Evolutionary conservation across 2,329 filamentous ascomycete genomes (phyloP).

Genomic region (Xylariaceae sp.): DNA sequence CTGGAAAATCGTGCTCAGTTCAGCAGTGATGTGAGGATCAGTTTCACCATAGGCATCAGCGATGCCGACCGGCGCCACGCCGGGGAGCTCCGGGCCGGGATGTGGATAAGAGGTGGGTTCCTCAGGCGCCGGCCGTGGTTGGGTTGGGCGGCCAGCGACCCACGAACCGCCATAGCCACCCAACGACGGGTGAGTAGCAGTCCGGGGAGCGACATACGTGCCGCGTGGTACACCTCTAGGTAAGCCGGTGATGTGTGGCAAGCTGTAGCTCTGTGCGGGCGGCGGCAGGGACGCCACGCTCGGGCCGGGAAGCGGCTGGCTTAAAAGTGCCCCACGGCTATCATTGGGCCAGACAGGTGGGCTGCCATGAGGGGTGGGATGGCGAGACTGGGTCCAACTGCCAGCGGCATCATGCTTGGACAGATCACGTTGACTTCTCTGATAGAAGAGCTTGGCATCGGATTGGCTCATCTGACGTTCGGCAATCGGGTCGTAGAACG

Average conservation of each 20-base stretch:
- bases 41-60: slow-evolving; percentile 63
- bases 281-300: slow-evolving; percentile 27
- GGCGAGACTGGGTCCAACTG: slow-evolving; percentile 33
- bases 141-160: slow-evolving; percentile 13
- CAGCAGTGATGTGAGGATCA: slow-evolving; percentile 74
- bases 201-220: slow-evolving; percentile 27
- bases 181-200: slow-evolving; percentile 30
- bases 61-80: slow-evolving; percentile 55
- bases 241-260: slow-evolving; percentile 28
- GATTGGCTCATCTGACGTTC: slow-evolving; percentile 93
- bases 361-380: slow-evolving; percentile 42
- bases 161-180: slow-evolving; percentile 19
- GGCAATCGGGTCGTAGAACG: slow-evolving; percentile 87
- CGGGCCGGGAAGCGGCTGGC: slow-evolving; percentile 24
- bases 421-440: slow-evolving; percentile 68
- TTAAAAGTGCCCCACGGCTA: slow-evolving; percentile 6
- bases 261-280: slow-evolving; percentile 29
- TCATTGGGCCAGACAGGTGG: slow-evolving; percentile 34
- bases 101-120: slow-evolving; percentile 17
- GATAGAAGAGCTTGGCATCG: slow-evolving; percentile 94
- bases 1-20: slow-evolving; percentile 79
- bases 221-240: slow-evolving; percentile 17
- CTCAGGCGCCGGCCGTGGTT: slow-evolving; percentile 11
- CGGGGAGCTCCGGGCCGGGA: slow-evolving; percentile 41
- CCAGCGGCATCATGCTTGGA: slow-evolving; percentile 34